Conservation (phyloP, 2,329 filamentous ascomycete genomes). For the Amauroascus niger region DNA sequence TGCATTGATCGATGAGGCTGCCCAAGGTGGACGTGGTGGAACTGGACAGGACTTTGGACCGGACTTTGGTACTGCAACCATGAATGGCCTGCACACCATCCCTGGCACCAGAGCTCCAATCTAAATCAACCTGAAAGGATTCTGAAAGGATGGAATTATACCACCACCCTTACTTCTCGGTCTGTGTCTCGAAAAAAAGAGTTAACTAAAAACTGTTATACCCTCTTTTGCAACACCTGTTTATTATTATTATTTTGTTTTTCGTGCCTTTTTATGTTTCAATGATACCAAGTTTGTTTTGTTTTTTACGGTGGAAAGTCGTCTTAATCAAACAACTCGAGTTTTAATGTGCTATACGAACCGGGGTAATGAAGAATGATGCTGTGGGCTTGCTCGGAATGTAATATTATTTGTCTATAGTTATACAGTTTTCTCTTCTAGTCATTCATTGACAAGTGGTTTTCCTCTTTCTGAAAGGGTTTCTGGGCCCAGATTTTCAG, state of each 20-base stretch:
- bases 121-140: neutral
- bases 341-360: neutral
- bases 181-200: neutral
- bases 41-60: neutral
- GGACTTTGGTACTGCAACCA: neutral
- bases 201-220: conserved; percentile 4
- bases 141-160: neutral
- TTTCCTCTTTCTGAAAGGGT: neutral
- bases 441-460: neutral
- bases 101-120: conserved; percentile 9
- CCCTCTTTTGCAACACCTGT: conserved; percentile 6
- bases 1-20: neutral
- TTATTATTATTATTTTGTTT: neutral
- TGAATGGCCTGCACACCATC: conserved; percentile 2
- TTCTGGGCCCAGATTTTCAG: no score
- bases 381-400: neutral
- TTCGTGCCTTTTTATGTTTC: neutral
- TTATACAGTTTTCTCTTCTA: neutral
- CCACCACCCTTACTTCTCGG: no score
- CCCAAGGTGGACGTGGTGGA: neutral
- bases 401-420: neutral
- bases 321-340: neutral
- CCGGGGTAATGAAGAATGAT: neutral
- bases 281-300: conserved; percentile 6
- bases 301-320: neutral